Conservation (phyloP, 257 asterid genomes). For the Fraxinus quadrangulata region DNA sequence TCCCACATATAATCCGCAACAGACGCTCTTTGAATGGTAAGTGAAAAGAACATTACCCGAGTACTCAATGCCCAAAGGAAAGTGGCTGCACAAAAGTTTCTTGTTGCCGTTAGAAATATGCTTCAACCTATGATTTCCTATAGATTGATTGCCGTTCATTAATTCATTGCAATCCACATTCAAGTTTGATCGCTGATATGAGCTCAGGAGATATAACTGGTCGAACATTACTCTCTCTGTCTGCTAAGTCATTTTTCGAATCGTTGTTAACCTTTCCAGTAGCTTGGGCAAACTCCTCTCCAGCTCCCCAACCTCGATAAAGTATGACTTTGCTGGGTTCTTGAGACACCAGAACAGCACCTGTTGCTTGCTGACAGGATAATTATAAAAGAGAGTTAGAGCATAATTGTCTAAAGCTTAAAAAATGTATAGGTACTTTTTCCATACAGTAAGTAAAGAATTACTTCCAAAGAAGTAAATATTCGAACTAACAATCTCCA, state of each 20-base stretch:
- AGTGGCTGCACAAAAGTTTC: neutral
- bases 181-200: constrained; percentile 75
- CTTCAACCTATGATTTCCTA: constrained; percentile 5
- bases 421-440: too few relatives aligned
- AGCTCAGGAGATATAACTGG: constrained; percentile 69
- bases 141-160: neutral
- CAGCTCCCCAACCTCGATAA: constrained; percentile 86
- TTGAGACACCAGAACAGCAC: constrained; percentile 83
- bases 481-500: neutral
- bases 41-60: neutral
- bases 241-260: constrained; percentile 12
- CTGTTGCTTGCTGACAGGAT: constrained; percentile 78
- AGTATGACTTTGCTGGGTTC: constrained; percentile 96
- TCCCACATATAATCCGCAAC: neutral
- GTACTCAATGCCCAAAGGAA: neutral
- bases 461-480: neutral
- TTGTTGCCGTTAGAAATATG: neutral
- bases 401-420: too few relatives aligned
- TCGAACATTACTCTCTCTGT: constrained; percentile 30
- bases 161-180: constrained; percentile 62
- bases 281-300: constrained; percentile 31
- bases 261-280: constrained; percentile 20
- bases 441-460: too few relatives aligned
- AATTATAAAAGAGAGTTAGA: constrained; percentile 4
- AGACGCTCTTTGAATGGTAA: neutral